Base-by-base conservation (phyloP, 129 eudicot genomes). In the Flaveria linearis region DNA sequence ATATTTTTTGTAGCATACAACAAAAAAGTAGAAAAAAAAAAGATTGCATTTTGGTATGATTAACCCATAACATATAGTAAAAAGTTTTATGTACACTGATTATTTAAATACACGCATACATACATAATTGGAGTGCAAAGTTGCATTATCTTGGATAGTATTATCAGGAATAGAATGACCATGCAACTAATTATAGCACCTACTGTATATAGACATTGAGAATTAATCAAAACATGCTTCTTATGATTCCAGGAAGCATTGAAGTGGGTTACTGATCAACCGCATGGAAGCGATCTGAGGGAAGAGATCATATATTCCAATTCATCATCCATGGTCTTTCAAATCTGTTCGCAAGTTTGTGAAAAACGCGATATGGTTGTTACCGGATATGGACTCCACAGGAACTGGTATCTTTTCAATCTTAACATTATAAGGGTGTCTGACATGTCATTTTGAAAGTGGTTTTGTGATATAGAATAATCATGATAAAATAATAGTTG, bases 251-350 rank as follows among this genome's bases (percentile, higher is more conserved):
- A 95, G 99, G 99, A 94, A 78, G 99, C 91, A 57, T 77, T 94
- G 76, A 87, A 91, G 82, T 91, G 99, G 99, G 90, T 91, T 76
- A 94, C 86, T 1, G 92, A 89, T 85, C 99, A 91, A 69, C 99
- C 99, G 97, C 99, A 16, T 91, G 99, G 99, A 95, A 91, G 41
- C 91, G 94, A 3, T 95, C 99, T 56, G 96, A 86, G 85, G 99
- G 99, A 84, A 82, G 93, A 87, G 97, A 95, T 80, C 99, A 95
- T 83, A 91, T 95, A 76, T 86, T 76, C 99, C 99, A 23, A 96
- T 95, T 84, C 99, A 94, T 81, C 99, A 94, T 85, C 99, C 99
- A 6, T 95, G 99, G 99, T 95, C 99, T 69, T 95, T 95, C 72
- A 95, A 95, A 78, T 72, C 99, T 55, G 99, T 95, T 66, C 88